Conservation (phyloP, 768 basidiomycete genomes). For the Serendipita sp. region DNA sequence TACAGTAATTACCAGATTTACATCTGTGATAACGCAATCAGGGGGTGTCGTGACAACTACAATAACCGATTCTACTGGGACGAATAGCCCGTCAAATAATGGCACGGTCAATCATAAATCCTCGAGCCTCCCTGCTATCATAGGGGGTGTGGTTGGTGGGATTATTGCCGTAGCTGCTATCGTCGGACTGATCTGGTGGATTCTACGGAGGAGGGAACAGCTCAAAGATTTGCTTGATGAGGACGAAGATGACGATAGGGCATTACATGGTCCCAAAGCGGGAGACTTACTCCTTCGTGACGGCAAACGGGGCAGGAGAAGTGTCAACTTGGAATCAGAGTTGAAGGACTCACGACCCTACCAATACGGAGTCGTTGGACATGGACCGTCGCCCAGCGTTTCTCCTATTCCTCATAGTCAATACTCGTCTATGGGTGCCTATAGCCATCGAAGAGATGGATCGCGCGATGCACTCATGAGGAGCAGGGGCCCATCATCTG, state of each 20-base stretch:
- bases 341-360: neutral
- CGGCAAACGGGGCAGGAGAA: neutral
- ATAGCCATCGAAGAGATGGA: neutral
- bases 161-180: neutral
- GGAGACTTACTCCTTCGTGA: neutral
- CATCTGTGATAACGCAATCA: neutral
- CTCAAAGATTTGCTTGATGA: neutral
- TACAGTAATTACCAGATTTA: neutral
- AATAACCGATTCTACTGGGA: neutral
- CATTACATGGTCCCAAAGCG: neutral
- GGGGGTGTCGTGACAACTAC: neutral
- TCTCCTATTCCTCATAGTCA: neutral
- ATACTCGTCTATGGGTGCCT: neutral
- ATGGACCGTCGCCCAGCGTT: neutral
- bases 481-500: neutral
- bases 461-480: conserved; percentile 1
- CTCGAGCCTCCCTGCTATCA: neutral
- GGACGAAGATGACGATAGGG: neutral
- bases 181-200: neutral
- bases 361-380: neutral
- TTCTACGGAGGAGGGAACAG: neutral
- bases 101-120: neutral
- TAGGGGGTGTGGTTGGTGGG: neutral
- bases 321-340: neutral
- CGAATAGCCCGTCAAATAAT: neutral